phyloP scores from a whole-genome alignment of 805 yeast genomes.

The Candida ficus region DNA sequence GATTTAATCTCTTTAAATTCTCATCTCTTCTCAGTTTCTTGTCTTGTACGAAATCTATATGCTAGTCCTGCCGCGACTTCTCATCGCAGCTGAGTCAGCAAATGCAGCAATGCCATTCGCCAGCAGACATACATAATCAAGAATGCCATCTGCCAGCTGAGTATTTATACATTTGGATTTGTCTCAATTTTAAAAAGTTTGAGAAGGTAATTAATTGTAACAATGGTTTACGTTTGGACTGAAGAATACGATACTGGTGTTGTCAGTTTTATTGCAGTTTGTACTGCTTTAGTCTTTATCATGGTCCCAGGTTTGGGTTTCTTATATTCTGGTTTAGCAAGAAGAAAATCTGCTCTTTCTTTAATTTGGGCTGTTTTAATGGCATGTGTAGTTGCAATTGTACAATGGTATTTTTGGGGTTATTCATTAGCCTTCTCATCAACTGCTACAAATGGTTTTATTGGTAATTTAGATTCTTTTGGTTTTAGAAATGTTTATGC shows the following conservation, averaged over 20 bases:
- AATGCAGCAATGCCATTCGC: slow-evolving; percentile 3
- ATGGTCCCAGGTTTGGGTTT: slow-evolving; percentile 97
- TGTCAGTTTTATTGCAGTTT: slow-evolving; percentile 48
- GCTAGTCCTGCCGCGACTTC: too few species aligned
- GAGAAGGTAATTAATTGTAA: too few species aligned
- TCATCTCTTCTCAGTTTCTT: too few species aligned
- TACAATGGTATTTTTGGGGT: slow-evolving; percentile 99
- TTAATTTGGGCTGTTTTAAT: slow-evolving; percentile 77
- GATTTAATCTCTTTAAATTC: too few species aligned
- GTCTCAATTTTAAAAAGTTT: too few species aligned
- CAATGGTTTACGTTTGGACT: slow-evolving; percentile 23
- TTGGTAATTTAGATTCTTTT: slow-evolving; percentile 80
- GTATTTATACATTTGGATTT: too few species aligned
- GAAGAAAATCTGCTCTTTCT: slow-evolving; percentile 85
- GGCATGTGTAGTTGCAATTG: slow-evolving; percentile 66
- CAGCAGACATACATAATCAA: slow-evolving; percentile 1
- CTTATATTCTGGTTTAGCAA: slow-evolving; percentile 83
- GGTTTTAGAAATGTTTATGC: slow-evolving; percentile 73
- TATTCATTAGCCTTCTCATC: slow-evolving; percentile 82
- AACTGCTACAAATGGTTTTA: slow-evolving; percentile 77
- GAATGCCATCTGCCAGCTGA: too few species aligned
- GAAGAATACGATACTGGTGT: slow-evolving; percentile 42
- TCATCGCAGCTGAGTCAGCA: slow-evolving; percentile 5
- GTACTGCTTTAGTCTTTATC: slow-evolving; percentile 70
- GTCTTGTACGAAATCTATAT: too few species aligned